Base-by-base conservation (phyloP, 2,329 filamentous ascomycete genomes). In the Aspergillus brunneoviolaceus region DNA sequence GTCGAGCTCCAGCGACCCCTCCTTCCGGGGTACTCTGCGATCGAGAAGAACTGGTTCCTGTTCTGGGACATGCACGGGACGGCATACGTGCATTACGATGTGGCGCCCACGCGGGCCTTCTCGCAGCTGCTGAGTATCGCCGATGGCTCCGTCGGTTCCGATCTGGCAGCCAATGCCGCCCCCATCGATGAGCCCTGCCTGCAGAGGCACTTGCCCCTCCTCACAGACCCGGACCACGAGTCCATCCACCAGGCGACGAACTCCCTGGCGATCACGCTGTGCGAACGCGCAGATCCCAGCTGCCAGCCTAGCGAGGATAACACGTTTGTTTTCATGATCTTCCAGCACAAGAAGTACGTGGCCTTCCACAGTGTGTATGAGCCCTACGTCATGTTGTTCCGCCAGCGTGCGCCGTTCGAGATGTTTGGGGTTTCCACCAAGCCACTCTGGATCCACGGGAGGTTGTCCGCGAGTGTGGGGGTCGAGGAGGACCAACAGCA, bases 41-140 rank as follows among this genome's bases (percentile, higher is more conserved):
- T 87, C 27, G 85, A 88, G 72, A 87, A 87, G 79, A 87, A 88
- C 66, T 88, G 80, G 77, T 87, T 87, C 63, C 61, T 84, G 2
- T 87, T 87, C 73, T 87, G 85, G 85, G 84, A 86, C 62, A 59
- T 61, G 0, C 59, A 74, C 0, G 79, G 77, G 5, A 68, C 76
- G 21, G 71, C 79, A 53, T 85, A 85, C 67, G 75, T 78, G 1
- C 84, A 87, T 67, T 80, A 85, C 68, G 83, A 86, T 62, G 67
- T 85, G 2, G 64, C 68, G 0, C 84, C 84, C 0, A 73, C 73
- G 19, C 81, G 85, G 0, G 74, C 74, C 0, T 87, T 85, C 64
- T 78, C 84, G 0, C 72, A 74, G 45, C 67, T 86, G 10, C 39
- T 45, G n/a, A 45, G 39, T 14, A 65, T 67, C 2, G 42, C 61